Evolutionary conservation across 345 rosid genomes (phyloP).

Genomic region (Euclidium syriacum): DNA sequence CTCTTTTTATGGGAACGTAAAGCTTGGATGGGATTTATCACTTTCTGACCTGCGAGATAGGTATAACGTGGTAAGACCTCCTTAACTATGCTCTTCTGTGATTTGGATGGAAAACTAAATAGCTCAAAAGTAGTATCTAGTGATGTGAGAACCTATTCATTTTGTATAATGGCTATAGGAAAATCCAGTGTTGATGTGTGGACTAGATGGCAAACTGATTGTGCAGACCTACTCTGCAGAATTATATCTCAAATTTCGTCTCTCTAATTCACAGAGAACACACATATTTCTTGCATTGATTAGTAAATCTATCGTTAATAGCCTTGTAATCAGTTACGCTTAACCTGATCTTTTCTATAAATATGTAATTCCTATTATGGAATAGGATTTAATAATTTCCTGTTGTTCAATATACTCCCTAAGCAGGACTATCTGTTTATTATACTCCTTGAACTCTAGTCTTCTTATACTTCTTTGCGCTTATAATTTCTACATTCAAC

Average conservation of each 20-base stretch:
- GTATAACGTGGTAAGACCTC: slow-evolving; percentile 56
- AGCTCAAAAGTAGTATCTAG: background rate
- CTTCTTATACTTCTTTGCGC: background rate
- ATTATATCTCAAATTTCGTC: too few relatives aligned
- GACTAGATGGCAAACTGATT: background rate
- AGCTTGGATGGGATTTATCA: slow-evolving; percentile 60
- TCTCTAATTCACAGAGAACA: too few relatives aligned
- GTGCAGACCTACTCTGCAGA: too few relatives aligned
- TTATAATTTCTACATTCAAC: background rate
- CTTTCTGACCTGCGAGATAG: slow-evolving; percentile 75
- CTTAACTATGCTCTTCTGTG: background rate
- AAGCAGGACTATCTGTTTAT: background rate
- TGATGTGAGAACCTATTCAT: background rate
- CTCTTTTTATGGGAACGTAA: slow-evolving; percentile 71
- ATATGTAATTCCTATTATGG: background rate
- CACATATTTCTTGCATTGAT: too few relatives aligned
- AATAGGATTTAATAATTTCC: background rate
- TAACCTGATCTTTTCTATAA: background rate
- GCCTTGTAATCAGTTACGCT: background rate
- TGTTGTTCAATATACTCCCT: background rate
- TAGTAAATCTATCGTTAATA: too few relatives aligned
- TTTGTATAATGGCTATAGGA: background rate
- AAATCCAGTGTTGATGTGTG: background rate
- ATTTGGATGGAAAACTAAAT: background rate
- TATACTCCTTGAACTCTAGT: background rate